Evolutionary conservation across 2,329 filamentous ascomycete species (phyloP).

Genomic region (Daldinia sp.): DNA sequence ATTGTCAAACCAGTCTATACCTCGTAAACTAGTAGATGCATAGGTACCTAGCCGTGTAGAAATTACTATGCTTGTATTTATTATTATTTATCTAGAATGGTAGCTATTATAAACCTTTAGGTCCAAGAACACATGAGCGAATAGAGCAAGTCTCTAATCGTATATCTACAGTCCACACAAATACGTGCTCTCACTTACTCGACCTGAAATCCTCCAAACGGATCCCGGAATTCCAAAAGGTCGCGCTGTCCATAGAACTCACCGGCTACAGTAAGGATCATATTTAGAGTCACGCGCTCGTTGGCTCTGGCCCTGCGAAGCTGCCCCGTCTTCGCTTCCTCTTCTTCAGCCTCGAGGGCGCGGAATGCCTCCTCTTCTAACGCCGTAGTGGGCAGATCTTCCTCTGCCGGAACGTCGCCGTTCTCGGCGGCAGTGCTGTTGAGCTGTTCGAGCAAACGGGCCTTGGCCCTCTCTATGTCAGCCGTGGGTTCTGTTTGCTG

Average conservation of each 20-base stretch:
- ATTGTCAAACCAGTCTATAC: background rate
- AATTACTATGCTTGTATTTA: background rate
- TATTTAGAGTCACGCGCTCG: conserved; percentile 82
- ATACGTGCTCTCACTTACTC: conserved; percentile 26
- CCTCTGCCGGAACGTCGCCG: background rate
- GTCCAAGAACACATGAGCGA: background rate
- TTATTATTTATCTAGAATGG: background rate
- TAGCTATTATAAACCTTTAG: background rate
- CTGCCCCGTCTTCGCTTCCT: conserved; percentile 44
- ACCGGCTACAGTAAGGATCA: conserved; percentile 89
- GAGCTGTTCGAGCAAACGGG: conserved; percentile 61
- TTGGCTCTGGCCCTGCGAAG: conserved; percentile 58
- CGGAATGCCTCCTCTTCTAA: conserved; percentile 28
- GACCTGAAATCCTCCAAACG: conserved; percentile 60
- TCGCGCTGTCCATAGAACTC: conserved; percentile 93
- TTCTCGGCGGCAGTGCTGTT: conserved; percentile 43
- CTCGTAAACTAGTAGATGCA: background rate
- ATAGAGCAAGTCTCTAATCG: conserved; percentile 15
- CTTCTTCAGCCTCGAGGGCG: conserved; percentile 41
- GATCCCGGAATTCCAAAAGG: conserved; percentile 79
- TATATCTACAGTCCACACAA: background rate
- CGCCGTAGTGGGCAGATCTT: conserved; percentile 7
- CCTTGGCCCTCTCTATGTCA: conserved; percentile 63
- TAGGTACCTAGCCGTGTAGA: background rate
- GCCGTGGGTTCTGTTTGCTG: conserved; percentile 49